Base-by-base conservation (phyloP, 805 yeast species). In the Ogataea minuta region DNA sequence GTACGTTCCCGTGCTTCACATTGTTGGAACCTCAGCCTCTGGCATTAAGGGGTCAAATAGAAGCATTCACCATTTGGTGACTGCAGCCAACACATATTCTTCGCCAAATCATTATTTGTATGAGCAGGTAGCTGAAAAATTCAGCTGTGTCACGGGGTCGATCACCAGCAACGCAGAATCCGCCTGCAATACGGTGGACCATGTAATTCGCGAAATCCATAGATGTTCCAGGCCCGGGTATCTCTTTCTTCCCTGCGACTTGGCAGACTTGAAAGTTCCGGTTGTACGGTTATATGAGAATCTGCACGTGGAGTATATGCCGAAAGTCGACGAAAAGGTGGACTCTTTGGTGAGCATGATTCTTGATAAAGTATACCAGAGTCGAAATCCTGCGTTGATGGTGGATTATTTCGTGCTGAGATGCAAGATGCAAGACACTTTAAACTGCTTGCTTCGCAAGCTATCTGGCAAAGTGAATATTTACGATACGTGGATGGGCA, bases 191-290 rank as follows among this genome's bases (percentile, higher is more conserved):
- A 77, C 81, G 56, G 75, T 90, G 38, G 96, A 90, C 60, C 64
- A 67, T 12, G 86, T 85, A 4, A 72, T 90, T 38, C 56, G 59
- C 28, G 66, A 72, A 15, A 74, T 86, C 33, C 68, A 76, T 57
- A 66, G 59, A 30, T 67, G 74, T 34, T 77, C 81, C 14, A 77
- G 86, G 59, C 97, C 97, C 0, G 96, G 95, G 6, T 88, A 85
- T 54, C 59, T 90, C 31, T 87, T 79, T 56, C 63, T 90, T 32
- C 96, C 96, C 1, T 66, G 75, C 31, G 93, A 89, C 58, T 57
- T 85, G 49, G 70, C 80, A 7, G 64, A 60, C 79, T 79, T 58
- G 85, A 32, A 50, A 12, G 67, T 77, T 45, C 62, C 66, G 8
- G 44, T 63, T n/a, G 31, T 41, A 2, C 60, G 66, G 36, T 63